Base-by-base conservation (phyloP, 441 rosid species). In the Pelargonium citronellum region DNA sequence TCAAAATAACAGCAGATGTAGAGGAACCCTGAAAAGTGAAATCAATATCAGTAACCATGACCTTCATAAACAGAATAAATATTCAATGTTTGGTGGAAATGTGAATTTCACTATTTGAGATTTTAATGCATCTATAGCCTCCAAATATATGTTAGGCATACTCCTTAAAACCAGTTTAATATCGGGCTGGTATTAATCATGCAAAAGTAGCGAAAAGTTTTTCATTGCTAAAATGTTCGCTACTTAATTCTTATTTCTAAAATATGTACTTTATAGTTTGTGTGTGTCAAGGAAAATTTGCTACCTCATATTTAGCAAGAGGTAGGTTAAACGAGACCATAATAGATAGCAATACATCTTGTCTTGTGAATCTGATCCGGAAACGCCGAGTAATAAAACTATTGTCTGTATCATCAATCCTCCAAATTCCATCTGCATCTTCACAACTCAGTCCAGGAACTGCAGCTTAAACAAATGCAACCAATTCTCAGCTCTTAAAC, bases 331-430 rank as follows among this genome's bases (percentile, higher is more conserved):
- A 95, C 0, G 96, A 87, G 71, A 91, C 79, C 97, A 95, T 82
- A 87, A 87, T 74, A 73, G 83, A 86, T 7, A 95, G 73, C 75
- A 77, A 84, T 80, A 94, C 75, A 82, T 94, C 96, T 79, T 94
- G 99, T 78, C 93, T 85, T 0, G 96, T 91, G 68, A 87, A 94
- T 79, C 86, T 89, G 73, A 91, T 86, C 69, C 89, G 83, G 70
- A 94, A 94, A 66, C 94, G 97, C 71, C 85, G 96, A 55, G 99
- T 90, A 5, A 76, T 81, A 84, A 94, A 94, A 80, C 94, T 91
- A 73, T 87, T 94, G 71, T 90, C 97, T 58, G 68, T 71, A 75
- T 94, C 96, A 81, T 90, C 84, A 57, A 94, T 89, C 84, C 81
- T 89, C 97, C 99, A 94, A 58, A 86, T 80, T 62, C 94, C 99